Evolutionary conservation across 352 stramenopile genomes (phyloP).

Genomic region (Globisporangium yorkense): DNA sequence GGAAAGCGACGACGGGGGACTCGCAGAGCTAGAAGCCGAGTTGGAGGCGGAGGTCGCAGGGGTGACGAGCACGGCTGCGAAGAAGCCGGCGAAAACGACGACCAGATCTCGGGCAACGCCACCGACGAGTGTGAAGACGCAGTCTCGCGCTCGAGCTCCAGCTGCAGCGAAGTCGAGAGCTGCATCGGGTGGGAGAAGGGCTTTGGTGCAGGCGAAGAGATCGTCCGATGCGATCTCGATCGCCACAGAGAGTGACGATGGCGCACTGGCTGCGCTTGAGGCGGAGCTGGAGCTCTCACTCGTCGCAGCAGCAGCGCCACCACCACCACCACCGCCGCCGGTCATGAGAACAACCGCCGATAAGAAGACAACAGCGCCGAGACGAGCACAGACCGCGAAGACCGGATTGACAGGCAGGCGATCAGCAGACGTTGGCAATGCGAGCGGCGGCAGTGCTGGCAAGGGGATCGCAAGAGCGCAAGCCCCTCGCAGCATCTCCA

Average conservation of each 20-base stretch:
- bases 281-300: conserved; percentile 6
- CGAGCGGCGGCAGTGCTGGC: neutral
- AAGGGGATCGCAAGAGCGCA: neutral
- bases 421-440: neutral
- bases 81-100: neutral
- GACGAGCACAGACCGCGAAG: neutral
- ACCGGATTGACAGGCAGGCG: neutral
- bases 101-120: neutral
- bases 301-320: conserved; percentile 1
- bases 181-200: neutral
- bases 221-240: conserved; percentile 1
- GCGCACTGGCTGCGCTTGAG: conserved; percentile 6
- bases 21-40: conserved; percentile 15
- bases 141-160: neutral
- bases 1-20: conserved; percentile 15
- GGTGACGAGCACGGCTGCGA: neutral
- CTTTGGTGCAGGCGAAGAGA: neutral
- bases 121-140: neutral
- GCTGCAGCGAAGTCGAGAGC: neutral
- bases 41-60: conserved; percentile 10
- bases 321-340: neutral
- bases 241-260: conserved; percentile 9
- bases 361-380: neutral
- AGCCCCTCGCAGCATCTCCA: neutral
- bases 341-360: neutral